Evolutionary conservation across 192 early-diverging fungal species (phyloP).

Genomic region (Coemansia erecta): DNA sequence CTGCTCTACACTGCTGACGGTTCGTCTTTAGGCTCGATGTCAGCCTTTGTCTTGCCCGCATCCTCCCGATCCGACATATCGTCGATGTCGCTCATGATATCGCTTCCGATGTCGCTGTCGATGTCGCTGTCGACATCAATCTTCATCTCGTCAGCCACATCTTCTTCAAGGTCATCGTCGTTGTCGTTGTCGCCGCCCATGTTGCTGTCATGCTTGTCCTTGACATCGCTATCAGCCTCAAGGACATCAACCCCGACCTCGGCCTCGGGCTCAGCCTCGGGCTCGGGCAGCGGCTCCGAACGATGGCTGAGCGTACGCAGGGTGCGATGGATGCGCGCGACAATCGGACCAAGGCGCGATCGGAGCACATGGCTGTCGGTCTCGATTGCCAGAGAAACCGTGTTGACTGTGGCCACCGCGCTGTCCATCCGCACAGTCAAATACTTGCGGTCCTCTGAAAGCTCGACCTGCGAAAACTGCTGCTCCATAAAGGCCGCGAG

Average conservation of each 20-base stretch:
- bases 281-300: conserved; percentile 24
- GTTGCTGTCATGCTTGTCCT: neutral
- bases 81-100: conserved; percentile 2
- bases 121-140: conserved; percentile 4
- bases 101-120: neutral
- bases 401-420: conserved; percentile 17
- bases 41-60: neutral
- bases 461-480: conserved; percentile 37
- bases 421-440: conserved; percentile 30
- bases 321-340: conserved; percentile 34
- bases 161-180: no score
- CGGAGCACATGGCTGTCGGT: conserved; percentile 34
- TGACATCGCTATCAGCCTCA: neutral
- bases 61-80: neutral
- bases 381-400: conserved; percentile 25
- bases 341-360: conserved; percentile 31
- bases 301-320: conserved; percentile 39
- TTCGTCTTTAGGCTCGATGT: neutral
- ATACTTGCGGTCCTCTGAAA: conserved; percentile 11
- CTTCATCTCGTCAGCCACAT: conserved; percentile 5
- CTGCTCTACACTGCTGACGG: neutral
- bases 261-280: conserved; percentile 11
- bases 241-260: conserved; percentile 1
- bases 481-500: conserved; percentile 41
- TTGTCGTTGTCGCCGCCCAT: conserved; percentile 1